These are phyloP conservation scores for Leccinum subrobustum DNA, from an alignment of 1,284 basidiomycete species.

Conservation along the genomic window DNA sequence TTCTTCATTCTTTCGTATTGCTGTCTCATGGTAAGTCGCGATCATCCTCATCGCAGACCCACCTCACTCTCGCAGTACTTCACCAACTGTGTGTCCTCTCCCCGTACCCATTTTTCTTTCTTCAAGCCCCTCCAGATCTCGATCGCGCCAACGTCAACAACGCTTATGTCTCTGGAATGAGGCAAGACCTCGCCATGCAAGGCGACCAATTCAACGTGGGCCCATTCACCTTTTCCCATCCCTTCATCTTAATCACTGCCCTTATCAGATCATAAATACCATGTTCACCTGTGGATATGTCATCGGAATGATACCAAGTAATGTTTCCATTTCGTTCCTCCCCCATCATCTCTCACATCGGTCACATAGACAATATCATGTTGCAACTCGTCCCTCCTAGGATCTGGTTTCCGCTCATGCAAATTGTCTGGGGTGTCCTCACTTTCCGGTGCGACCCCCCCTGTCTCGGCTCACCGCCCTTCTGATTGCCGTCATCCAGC, in stretches of 20 bases:
- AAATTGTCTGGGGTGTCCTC: conserved; percentile 61
- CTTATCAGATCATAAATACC: conserved; percentile 60
- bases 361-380: conserved; percentile 55
- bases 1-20: conserved; percentile 67
- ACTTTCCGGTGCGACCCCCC: conserved; percentile 53
- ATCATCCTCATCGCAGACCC: not conserved
- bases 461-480: not conserved
- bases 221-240: not conserved
- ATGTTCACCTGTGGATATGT: conserved; percentile 73
- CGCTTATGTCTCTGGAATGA: conserved; percentile 82
- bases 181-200: conserved; percentile 69
- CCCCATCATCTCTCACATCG: not conserved
- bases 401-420: conserved; percentile 66
- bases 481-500: conserved; percentile 31
- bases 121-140: conserved; percentile 43
- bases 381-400: conserved; percentile 59
- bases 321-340: not conserved
- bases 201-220: conserved; percentile 69
- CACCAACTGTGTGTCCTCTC: conserved; percentile 52
- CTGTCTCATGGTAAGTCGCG: conserved; percentile 55
- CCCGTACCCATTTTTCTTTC: not conserved
- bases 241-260: not conserved
- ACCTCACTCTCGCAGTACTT: conserved; percentile 48
- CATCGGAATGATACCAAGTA: conserved; percentile 71
- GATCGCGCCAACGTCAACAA: conserved; percentile 67